phyloP scores from a whole-genome alignment of 2,329 filamentous ascomycete genomes.

The Neopestalotiopsis sp. region DNA sequence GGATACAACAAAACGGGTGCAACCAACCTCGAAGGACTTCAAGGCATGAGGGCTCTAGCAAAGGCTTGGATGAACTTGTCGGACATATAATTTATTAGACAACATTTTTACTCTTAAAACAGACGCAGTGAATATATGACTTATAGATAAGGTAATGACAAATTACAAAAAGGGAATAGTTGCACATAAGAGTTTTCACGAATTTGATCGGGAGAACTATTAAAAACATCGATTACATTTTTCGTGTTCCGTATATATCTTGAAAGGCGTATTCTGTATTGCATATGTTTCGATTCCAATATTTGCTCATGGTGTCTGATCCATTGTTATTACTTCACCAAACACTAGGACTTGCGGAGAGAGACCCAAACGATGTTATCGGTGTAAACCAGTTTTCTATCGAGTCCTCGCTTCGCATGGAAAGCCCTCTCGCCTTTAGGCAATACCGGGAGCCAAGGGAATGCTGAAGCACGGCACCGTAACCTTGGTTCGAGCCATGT shows the following conservation, averaged over 20 bases:
- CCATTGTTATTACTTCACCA: background rate
- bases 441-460: background rate
- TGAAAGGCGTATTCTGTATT: background rate
- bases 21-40: background rate
- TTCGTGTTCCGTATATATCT: background rate
- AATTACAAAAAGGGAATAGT: too few relatives aligned
- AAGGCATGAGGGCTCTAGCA: background rate
- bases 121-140: too few relatives aligned
- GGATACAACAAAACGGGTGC: background rate
- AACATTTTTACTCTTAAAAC: too few relatives aligned
- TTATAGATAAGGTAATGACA: too few relatives aligned
- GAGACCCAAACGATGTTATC: background rate
- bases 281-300: background rate
- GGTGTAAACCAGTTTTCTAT: background rate
- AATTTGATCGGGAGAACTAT: too few relatives aligned
- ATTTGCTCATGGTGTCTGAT: background rate
- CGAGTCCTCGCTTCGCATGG: background rate
- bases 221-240: background rate
- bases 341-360: background rate
- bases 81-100: background rate
- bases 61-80: background rate
- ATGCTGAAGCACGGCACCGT: constrained; percentile 4
- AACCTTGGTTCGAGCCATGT: background rate
- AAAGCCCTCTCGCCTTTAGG: background rate
- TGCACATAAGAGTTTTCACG: too few relatives aligned